Evolutionary conservation across 2,329 filamentous ascomycete species (phyloP).

Genomic region (Hypoxylon sp.): DNA sequence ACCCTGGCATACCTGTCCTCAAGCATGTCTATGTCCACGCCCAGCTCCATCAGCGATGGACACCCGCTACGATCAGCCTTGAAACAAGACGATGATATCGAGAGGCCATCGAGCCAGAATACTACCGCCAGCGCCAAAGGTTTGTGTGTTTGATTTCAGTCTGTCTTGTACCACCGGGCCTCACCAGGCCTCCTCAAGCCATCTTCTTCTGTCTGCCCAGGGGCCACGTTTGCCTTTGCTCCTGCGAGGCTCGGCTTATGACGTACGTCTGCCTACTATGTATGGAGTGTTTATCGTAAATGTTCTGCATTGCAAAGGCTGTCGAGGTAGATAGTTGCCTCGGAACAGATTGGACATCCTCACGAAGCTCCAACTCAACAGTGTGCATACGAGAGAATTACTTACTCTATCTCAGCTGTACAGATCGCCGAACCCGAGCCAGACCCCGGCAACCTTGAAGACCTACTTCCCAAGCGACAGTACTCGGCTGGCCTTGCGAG

Average conservation of each 20-base stretch:
- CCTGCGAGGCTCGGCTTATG: constrained; percentile 3
- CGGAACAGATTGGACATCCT: neutral
- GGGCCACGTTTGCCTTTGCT: constrained; percentile 2
- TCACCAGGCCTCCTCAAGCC: neutral
- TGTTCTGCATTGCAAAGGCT: neutral
- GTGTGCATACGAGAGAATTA: neutral
- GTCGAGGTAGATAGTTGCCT: neutral
- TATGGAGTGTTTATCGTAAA: neutral
- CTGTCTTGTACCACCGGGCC: neutral
- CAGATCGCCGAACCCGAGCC: constrained; percentile 64
- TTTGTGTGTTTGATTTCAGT: constrained; percentile 32
- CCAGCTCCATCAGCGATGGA: constrained; percentile 35
- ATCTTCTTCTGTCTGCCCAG: constrained; percentile 1
- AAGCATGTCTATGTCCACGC: constrained; percentile 40
- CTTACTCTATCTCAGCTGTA: constrained; percentile 54
- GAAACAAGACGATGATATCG: constrained; percentile 45
- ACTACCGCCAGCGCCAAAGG: constrained; percentile 39
- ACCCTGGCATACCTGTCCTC: constrained; percentile 4
- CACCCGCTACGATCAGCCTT: constrained; percentile 44
- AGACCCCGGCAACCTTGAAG: constrained; percentile 46
- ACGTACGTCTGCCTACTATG: neutral
- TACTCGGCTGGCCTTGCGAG: constrained; percentile 54
- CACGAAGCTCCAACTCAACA: neutral
- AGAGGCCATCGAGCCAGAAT: constrained; percentile 36
- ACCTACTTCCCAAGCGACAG: constrained; percentile 52